Conservation (phyloP, 1,139 yeast genomes). For the Blastobotrys illinoisensis region DNA sequence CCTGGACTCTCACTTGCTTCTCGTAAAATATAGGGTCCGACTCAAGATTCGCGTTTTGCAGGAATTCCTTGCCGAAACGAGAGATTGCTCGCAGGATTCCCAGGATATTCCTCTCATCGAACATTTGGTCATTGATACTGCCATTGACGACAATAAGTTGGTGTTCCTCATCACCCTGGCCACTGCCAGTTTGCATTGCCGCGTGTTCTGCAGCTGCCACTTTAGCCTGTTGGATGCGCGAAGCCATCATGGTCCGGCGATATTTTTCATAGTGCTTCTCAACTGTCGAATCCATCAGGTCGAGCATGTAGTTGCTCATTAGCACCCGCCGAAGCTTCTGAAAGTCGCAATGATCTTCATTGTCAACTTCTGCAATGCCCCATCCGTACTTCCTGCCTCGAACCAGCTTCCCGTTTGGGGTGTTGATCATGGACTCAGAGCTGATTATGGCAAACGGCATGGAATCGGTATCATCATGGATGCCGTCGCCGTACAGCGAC, state of each 20-base stretch:
- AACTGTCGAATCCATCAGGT: constrained; percentile 72
- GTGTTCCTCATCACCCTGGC: not conserved
- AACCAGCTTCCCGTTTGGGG: constrained; percentile 37
- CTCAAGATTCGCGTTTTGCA: constrained; percentile 39
- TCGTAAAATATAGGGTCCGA: constrained; percentile 47
- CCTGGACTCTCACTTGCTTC: constrained; percentile 42
- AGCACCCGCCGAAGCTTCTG: constrained; percentile 49
- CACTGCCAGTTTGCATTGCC: not conserved
- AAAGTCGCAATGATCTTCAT: constrained; percentile 63
- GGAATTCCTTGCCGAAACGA: constrained; percentile 34
- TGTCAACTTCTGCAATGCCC: constrained; percentile 72
- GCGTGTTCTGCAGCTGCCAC: not conserved
- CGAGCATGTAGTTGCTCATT: constrained; percentile 64
- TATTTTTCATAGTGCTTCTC: constrained; percentile 78
- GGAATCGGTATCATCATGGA: constrained; percentile 14
- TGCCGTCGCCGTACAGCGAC: constrained; percentile 3
- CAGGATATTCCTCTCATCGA: not conserved
- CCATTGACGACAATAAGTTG: not conserved
- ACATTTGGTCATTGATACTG: not conserved
- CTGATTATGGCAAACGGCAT: constrained; percentile 62
- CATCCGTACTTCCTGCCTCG: constrained; percentile 66
- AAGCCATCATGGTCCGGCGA: constrained; percentile 63
- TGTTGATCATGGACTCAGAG: constrained; percentile 33
- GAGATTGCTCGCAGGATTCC: constrained; percentile 32
- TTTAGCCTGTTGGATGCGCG: constrained; percentile 56